Conservation (phyloP, 2,329 filamentous ascomycete species). For the Coniochaeta prunicola region DNA sequence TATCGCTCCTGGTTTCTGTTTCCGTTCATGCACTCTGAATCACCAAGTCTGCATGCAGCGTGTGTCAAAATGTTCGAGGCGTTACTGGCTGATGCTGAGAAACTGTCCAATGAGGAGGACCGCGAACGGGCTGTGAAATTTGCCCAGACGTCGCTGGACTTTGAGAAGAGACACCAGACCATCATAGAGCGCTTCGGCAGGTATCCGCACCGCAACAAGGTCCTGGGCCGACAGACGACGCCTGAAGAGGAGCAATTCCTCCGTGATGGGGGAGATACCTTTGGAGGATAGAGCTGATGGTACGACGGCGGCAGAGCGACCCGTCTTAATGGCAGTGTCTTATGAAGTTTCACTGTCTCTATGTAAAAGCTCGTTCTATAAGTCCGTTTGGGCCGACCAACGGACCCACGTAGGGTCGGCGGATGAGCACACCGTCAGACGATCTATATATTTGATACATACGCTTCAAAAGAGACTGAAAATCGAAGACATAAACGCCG, state of each 20-base stretch:
- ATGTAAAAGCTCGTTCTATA: background rate
- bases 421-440: background rate
- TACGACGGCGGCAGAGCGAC: background rate
- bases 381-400: background rate
- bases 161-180: constrained; percentile 27
- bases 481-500: background rate
- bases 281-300: constrained; percentile 3
- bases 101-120: constrained; percentile 14
- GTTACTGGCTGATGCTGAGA: constrained; percentile 14
- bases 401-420: background rate
- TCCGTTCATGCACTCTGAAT: constrained; percentile 42
- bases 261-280: constrained; percentile 18
- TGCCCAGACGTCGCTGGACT: constrained; percentile 9
- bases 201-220: constrained; percentile 40
- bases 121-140: constrained; percentile 14
- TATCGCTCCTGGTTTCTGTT: constrained; percentile 41
- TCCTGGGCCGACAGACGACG: constrained; percentile 31
- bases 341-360: background rate
- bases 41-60: constrained; percentile 28
- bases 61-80: constrained; percentile 18
- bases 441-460: background rate
- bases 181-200: constrained; percentile 37
- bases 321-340: background rate
- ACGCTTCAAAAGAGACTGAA: background rate
- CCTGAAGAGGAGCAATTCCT: constrained; percentile 34